phyloP scores from a whole-genome alignment of 345 rosid genomes.

The Salix koriyanagi region DNA sequence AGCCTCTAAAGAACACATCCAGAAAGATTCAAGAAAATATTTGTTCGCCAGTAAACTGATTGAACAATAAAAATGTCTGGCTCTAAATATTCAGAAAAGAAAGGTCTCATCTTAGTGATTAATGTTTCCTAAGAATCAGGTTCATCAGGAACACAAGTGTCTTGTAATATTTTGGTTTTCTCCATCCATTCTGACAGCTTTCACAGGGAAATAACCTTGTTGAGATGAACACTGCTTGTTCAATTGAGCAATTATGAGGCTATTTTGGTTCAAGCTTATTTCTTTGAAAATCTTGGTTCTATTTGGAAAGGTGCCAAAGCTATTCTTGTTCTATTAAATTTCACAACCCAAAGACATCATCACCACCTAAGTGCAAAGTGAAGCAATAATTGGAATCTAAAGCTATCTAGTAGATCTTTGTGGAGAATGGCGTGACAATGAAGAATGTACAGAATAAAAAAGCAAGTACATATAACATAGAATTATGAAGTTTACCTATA shows the following conservation, averaged over 20 bases:
- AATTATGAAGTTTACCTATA: conserved; percentile 34
- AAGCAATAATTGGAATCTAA: not conserved
- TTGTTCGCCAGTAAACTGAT: not conserved
- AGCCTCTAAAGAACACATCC: not conserved
- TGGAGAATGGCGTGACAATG: not conserved
- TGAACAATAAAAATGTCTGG: not conserved
- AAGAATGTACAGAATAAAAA: not conserved
- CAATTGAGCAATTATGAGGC: not conserved
- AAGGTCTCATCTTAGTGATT: not conserved
- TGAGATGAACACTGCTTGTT: not conserved
- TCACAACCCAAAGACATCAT: not conserved
- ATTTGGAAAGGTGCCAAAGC: not conserved
- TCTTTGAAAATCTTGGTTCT: not conserved
- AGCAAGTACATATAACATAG: not conserved
- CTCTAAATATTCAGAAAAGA: not conserved
- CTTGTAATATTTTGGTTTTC: not conserved
- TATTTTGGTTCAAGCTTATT: not conserved
- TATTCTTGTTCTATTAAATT: not conserved
- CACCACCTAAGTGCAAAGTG: not conserved
- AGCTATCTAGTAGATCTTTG: not conserved
- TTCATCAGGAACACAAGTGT: not conserved
- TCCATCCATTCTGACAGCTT: not conserved
- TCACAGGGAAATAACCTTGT: not conserved
- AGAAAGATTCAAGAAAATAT: not conserved
- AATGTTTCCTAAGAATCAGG: not conserved